These are phyloP conservation scores for Daldinia caldariorum DNA, from an alignment of 495 filamentous ascomycete genomes.

Conservation along the genomic window DNA sequence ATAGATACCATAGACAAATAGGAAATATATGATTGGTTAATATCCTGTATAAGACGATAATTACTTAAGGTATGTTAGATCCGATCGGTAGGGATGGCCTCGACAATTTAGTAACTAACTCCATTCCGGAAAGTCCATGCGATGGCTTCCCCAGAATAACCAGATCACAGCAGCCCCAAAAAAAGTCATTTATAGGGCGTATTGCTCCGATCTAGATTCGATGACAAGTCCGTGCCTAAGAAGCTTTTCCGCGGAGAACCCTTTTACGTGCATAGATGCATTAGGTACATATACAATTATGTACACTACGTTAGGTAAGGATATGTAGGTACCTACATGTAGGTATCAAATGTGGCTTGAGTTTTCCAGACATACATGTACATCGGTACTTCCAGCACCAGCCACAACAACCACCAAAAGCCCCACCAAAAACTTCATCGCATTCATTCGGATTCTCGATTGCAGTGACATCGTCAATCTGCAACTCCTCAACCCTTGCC, in stretches of 20 bases:
- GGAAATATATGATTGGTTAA: slow-evolving; percentile 30
- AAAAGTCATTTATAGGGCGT: slow-evolving; percentile 1
- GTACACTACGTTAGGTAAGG: too few relatives aligned
- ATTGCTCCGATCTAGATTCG: too few relatives aligned
- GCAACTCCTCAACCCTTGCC: not conserved
- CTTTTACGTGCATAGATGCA: too few relatives aligned
- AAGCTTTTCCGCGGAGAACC: too few relatives aligned
- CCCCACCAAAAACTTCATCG: slow-evolving; percentile 41
- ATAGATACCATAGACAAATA: slow-evolving; percentile 14
- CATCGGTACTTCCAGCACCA: slow-evolving; percentile 2
- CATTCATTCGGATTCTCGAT: slow-evolving; percentile 1
- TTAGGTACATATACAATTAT: too few relatives aligned
- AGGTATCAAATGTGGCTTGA: slow-evolving; percentile 20
- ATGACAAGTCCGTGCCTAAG: too few relatives aligned
- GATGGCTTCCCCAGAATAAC: not conserved
- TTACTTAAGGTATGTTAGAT: not conserved
- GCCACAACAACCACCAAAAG: slow-evolving; percentile 22
- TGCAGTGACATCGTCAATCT: slow-evolving; percentile 14
- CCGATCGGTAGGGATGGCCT: slow-evolving; percentile 28
- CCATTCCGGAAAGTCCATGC: slow-evolving; percentile 39
- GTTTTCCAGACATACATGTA: too few relatives aligned
- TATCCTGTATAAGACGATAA: slow-evolving; percentile 5
- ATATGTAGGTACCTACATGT: too few relatives aligned
- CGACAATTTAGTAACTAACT: slow-evolving; percentile 7
- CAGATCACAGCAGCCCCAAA: not conserved